Evolutionary conservation across 441 rosid species (phyloP).

Genomic region (Erysimum pusillum): DNA sequence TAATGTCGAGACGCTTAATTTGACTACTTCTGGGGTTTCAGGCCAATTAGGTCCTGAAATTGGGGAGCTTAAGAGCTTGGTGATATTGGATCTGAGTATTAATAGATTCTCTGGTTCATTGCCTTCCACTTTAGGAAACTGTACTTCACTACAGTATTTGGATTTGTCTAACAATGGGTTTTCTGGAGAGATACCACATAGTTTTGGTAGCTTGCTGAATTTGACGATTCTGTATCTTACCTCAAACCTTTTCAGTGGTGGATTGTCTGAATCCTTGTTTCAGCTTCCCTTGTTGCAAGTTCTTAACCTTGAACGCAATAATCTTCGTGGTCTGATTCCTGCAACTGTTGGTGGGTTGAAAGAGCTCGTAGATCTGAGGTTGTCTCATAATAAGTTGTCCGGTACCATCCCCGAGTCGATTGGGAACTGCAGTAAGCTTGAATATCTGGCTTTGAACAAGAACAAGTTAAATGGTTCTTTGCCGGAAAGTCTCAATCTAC

Average conservation of each 20-base stretch:
- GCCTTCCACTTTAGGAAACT: conserved; percentile 60
- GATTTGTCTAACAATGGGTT: conserved; percentile 68
- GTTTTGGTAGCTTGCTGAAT: conserved; percentile 49
- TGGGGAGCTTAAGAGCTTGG: conserved; percentile 53
- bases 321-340: conserved; percentile 65
- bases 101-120: conserved; percentile 63
- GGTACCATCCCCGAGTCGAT: conserved; percentile 71
- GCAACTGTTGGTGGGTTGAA: conserved; percentile 58
- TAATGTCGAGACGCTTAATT: conserved; percentile 54
- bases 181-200: conserved; percentile 58
- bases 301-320: conserved; percentile 50
- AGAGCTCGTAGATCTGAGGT: conserved; percentile 46
- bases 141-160: conserved; percentile 52
- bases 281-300: too few species aligned
- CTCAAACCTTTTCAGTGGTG: too few species aligned
- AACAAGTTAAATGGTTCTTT: conserved; percentile 67
- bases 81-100: conserved; percentile 53
- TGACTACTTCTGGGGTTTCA: conserved; percentile 56
- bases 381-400: conserved; percentile 56
- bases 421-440: conserved; percentile 63
- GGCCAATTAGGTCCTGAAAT: conserved; percentile 72
- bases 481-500: conserved; percentile 63
- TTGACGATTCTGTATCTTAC: conserved; percentile 42
- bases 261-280: too few species aligned
- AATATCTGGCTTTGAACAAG: conserved; percentile 49